These are phyloP conservation scores for Cyclotella baltica DNA, from an alignment of 108 stramenopile genomes.

Conservation along the genomic window DNA sequence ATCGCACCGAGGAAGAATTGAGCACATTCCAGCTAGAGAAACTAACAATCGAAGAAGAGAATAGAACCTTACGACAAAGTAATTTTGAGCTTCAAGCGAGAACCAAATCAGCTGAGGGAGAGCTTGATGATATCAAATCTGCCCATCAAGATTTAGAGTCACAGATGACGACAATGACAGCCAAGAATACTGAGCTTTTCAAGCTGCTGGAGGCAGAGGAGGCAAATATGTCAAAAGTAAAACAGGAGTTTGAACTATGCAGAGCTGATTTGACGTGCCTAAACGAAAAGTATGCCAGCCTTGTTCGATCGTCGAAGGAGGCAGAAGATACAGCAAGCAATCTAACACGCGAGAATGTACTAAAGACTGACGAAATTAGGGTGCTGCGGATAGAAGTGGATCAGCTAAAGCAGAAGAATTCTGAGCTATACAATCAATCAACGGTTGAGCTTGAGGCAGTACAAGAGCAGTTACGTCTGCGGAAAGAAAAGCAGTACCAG, in stretches of 20 bases:
- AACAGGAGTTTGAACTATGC: slow-evolving; percentile 51
- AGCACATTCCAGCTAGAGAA: slow-evolving; percentile 64
- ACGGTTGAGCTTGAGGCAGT: slow-evolving; percentile 88
- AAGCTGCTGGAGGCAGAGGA: slow-evolving; percentile 86
- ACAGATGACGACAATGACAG: slow-evolving; percentile 79
- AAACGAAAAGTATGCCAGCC: slow-evolving; percentile 59
- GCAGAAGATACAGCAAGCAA: slow-evolving; percentile 69
- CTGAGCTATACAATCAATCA: slow-evolving; percentile 75
- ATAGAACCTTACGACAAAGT: slow-evolving; percentile 59
- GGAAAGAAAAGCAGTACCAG: slow-evolving; percentile 93
- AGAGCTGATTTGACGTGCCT: slow-evolving; percentile 53
- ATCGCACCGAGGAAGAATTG: slow-evolving; percentile 71
- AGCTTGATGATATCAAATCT: slow-evolving; percentile 59
- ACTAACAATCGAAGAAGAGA: slow-evolving; percentile 67
- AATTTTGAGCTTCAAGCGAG: slow-evolving; percentile 68
- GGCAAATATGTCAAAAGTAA: slow-evolving; percentile 60
- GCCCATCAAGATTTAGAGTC: slow-evolving; percentile 61
- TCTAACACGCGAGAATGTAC: slow-evolving; percentile 74
- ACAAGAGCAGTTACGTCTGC: slow-evolving; percentile 87
- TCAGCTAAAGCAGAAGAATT: slow-evolving; percentile 71
- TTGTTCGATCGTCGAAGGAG: slow-evolving; percentile 77
- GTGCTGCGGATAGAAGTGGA: slow-evolving; percentile 78
- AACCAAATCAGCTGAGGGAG: slow-evolving; percentile 65
- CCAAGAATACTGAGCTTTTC: slow-evolving; percentile 87
- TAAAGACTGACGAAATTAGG: slow-evolving; percentile 88